These are phyloP conservation scores for Flaveria robusta DNA, from an alignment of 129 eudicot species.

Conservation along the genomic window DNA sequence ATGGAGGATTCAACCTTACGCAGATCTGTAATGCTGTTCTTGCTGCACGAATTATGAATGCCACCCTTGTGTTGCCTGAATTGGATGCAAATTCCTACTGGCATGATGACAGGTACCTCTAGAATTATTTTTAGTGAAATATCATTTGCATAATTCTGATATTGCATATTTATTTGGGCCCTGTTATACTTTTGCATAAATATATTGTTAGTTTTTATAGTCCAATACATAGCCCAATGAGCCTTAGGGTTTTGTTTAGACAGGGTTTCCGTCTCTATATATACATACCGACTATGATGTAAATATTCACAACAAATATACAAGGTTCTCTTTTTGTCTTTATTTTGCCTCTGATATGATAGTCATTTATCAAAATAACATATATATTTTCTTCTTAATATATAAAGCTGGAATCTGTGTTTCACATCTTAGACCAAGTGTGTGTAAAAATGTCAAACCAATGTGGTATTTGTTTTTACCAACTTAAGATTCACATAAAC, in stretches of 20 bases:
- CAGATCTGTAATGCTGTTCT: constrained; percentile 98
- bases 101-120: constrained; percentile 85
- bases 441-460: neutral
- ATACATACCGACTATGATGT: too few relatives aligned
- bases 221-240: too few relatives aligned
- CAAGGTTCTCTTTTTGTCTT: too few relatives aligned
- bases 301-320: too few relatives aligned
- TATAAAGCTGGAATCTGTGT: neutral
- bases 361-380: neutral
- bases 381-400: neutral
- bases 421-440: neutral
- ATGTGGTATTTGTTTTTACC: neutral
- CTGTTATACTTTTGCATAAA: neutral
- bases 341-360: neutral
- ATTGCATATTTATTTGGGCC: neutral
- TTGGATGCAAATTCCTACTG: constrained; percentile 95
- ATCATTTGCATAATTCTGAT: neutral
- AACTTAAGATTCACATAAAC: constrained; percentile 14
- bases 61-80: constrained; percentile 96
- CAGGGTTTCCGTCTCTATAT: too few relatives aligned
- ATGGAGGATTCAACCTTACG: constrained; percentile 20
- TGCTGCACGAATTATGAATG: constrained; percentile 99
- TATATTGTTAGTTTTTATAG: neutral
- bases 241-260: too few relatives aligned
- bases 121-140: neutral